These are phyloP conservation scores for Aurantiochytrium sp. DNA, from an alignment of 108 stramenopile genomes.

Conservation along the genomic window DNA sequence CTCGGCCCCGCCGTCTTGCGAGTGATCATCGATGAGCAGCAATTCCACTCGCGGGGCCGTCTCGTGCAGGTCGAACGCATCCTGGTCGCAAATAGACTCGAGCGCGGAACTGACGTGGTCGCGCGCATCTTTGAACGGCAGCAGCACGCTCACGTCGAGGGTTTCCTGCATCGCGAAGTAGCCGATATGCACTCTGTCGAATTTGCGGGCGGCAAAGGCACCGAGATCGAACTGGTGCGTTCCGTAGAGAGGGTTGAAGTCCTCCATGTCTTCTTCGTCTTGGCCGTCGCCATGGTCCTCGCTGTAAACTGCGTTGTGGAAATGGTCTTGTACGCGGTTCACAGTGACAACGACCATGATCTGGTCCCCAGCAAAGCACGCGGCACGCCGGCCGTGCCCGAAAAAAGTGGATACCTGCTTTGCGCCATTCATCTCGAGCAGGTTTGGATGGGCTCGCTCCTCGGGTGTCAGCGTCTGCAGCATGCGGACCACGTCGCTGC, in stretches of 20 bases:
- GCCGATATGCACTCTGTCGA: constrained; percentile 1
- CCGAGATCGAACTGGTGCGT: background rate
- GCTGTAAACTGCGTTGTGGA: background rate
- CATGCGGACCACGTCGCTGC: background rate
- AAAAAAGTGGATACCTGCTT: background rate
- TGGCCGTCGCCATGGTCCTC: no score
- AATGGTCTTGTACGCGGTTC: background rate
- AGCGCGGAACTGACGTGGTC: background rate
- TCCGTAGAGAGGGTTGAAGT: background rate
- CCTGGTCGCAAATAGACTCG: background rate
- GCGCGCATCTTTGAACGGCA: background rate
- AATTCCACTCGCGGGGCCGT: background rate
- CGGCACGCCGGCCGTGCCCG: background rate
- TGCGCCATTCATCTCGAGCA: constrained; percentile 2
- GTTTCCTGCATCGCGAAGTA: background rate
- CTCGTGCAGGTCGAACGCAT: background rate
- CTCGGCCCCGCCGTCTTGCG: background rate
- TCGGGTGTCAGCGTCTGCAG: background rate
- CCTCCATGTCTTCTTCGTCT: background rate
- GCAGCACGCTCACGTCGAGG: background rate
- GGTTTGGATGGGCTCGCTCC: background rate
- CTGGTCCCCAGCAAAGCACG: background rate
- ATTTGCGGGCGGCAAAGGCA: background rate
- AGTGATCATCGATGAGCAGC: background rate
- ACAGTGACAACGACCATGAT: constrained; percentile 26